Evolutionary conservation across 2,329 filamentous ascomycete genomes (phyloP), one percentile per base, ranked within the genome.

Genomic region (Pleomassaria siparia): DNA sequence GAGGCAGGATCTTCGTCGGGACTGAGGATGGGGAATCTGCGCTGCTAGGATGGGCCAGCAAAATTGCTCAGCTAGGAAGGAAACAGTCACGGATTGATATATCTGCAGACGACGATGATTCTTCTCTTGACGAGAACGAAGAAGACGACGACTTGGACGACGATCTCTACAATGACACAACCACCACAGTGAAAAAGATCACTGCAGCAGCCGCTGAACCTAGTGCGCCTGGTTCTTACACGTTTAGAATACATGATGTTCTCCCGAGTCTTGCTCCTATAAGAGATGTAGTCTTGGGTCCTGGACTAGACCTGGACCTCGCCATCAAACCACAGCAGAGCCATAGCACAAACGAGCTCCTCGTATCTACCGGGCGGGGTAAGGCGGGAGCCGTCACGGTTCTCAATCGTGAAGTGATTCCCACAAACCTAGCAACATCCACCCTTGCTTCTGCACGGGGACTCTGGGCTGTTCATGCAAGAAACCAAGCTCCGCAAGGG

Each of bases 11-110:
- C 25, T 99, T 99, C 64, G 72, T 95, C 20, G 94, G 92, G 11
- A 95, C 89, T 61, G 89, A 95, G 63, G 82, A 86, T 46, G 81
- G 85, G 8, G 89, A 97, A 57, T 95, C 92, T 0, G 69, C 89
- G 1, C 78, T 99, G 3, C 67, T 99, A 21, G 86, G 88, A 18
- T 96, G 91, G 87, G 84, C 82, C 29, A 63, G 62, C 53, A 87
- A 86, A 56, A 80, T 84, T 44, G 73, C 75, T 10, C 81, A 84
- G 50, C 58, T 76, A 2, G 55, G 56, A 15, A 85, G 85, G 58
- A 87, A 82, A 56, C 85, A 84, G 56, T 78, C 81, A 20, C 81
- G 84, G 33, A 67, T 81, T 3, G 85, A 86, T 40, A 74, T 81
- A 77, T 60, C 84, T 75, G 62, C 67, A 70, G 53, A 82, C 75